Percentiles rank a stretch among this genome's conserved stretches.
Evolutionary conservation across 2,329 filamentous ascomycete species (phyloP).

Genomic region (Epichloe gansuensis): DNA sequence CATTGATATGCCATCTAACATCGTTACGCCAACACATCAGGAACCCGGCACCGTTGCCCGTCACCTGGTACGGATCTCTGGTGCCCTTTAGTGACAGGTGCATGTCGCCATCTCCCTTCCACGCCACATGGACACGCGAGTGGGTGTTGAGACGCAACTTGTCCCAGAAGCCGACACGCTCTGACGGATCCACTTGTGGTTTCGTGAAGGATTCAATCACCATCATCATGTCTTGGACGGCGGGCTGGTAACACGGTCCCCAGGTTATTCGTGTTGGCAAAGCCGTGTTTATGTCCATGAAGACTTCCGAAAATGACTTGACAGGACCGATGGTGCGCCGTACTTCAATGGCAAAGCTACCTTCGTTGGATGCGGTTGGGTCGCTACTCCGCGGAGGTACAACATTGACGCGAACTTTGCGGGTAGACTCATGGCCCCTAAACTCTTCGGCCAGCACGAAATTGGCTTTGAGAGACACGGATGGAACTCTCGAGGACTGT

Average conservation of each 20-base stretch:
- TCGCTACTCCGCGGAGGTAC: slow-evolving; percentile 55
- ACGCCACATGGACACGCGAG: slow-evolving; percentile 75
- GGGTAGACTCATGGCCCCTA: slow-evolving; percentile 63
- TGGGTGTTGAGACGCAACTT: slow-evolving; percentile 93
- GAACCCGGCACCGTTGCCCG: slow-evolving; percentile 84
- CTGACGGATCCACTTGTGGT: slow-evolving; percentile 83
- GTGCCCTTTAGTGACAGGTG: slow-evolving; percentile 85
- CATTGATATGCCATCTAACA: slow-evolving; percentile 74
- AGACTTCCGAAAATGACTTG: slow-evolving; percentile 91
- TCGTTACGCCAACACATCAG: slow-evolving; percentile 98
- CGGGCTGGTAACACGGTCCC: slow-evolving; percentile 95
- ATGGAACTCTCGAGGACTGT: slow-evolving; percentile 68
- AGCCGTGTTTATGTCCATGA: slow-evolving; percentile 82
- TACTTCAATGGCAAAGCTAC: slow-evolving; percentile 73
- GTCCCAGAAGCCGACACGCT: slow-evolving; percentile 95
- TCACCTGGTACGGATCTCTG: slow-evolving; percentile 85
- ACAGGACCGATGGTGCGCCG: slow-evolving; percentile 85
- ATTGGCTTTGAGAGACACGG: slow-evolving; percentile 73
- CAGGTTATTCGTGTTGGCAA: slow-evolving; percentile 89
- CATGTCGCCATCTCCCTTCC: slow-evolving; percentile 93
- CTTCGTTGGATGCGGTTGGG: slow-evolving; percentile 39
- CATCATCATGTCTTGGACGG: slow-evolving; percentile 99
- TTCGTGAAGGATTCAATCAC: slow-evolving; percentile 96
- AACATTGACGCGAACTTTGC: slow-evolving; percentile 71
- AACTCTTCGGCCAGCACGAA: slow-evolving; percentile 96